Conservation (phyloP, 208 protist genomes). For the Crithidia expoeki region DNA sequence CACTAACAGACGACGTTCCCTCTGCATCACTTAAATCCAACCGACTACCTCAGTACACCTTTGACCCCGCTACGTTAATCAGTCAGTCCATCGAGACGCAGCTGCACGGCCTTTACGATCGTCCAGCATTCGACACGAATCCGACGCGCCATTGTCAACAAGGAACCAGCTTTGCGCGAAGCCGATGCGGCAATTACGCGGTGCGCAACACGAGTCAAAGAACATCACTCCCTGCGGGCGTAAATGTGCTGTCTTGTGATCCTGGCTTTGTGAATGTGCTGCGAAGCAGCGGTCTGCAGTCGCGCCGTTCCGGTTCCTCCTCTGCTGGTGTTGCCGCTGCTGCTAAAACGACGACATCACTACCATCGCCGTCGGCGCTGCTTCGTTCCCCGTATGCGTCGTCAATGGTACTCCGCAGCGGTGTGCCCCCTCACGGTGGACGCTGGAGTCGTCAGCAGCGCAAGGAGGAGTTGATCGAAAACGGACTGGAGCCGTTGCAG, state of each 20-base stretch:
- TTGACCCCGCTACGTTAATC: constrained; percentile 17
- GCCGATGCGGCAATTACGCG: too few relatives aligned
- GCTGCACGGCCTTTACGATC: constrained; percentile 15
- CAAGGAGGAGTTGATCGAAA: constrained; percentile 27
- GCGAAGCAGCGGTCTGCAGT: too few relatives aligned
- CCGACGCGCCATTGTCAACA: neutral
- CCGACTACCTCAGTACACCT: constrained; percentile 10
- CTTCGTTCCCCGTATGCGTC: neutral
- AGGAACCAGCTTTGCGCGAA: neutral
- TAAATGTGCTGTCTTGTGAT: too few relatives aligned
- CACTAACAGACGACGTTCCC: neutral
- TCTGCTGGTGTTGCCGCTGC: too few relatives aligned
- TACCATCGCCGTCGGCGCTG: neutral
- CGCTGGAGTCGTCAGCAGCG: constrained; percentile 14
- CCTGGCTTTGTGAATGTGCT: too few relatives aligned
- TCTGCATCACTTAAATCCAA: neutral
- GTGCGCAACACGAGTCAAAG: too few relatives aligned
- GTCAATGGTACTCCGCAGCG: neutral
- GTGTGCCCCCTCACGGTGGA: neutral
- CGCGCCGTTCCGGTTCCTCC: neutral
- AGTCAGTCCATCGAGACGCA: constrained; percentile 17
- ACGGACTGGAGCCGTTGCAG: constrained; percentile 25
- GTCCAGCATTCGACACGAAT: constrained; percentile 1
- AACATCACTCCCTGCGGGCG: too few relatives aligned
- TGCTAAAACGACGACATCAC: too few relatives aligned